Evolutionary conservation across 2,329 filamentous ascomycete species (phyloP).

Genomic region (Xylariales sp.): DNA sequence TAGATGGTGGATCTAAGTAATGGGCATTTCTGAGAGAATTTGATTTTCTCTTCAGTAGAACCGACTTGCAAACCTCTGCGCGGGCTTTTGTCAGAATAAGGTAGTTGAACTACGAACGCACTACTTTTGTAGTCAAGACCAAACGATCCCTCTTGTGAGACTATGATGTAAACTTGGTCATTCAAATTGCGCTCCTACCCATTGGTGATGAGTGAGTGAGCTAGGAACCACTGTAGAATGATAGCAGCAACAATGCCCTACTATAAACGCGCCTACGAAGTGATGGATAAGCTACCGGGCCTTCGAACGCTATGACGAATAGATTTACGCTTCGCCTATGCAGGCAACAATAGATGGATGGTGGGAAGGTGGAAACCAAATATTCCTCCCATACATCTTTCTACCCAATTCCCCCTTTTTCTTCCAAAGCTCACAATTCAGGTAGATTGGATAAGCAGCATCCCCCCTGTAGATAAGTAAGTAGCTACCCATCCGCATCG

Average conservation of each 20-base stretch:
- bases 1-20: constrained; percentile 29
- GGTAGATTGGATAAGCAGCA: too few species aligned
- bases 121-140: constrained; percentile 7
- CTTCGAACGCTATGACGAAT: background rate
- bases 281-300: background rate
- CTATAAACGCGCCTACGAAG: too few species aligned
- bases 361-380: too few species aligned
- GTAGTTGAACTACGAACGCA: constrained; percentile 35
- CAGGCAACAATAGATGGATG: too few species aligned
- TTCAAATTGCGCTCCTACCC: background rate
- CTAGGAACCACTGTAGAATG: background rate
- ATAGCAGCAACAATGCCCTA: too few species aligned
- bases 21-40: constrained; percentile 25
- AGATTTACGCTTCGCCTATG: too few species aligned
- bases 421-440: too few species aligned
- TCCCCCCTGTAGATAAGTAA: too few species aligned
- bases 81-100: constrained; percentile 18
- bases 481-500: too few species aligned
- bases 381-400: too few species aligned
- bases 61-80: constrained; percentile 16
- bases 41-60: constrained; percentile 14
- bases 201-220: background rate
- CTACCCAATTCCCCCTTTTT: too few species aligned
- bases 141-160: background rate
- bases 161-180: background rate